Evolutionary conservation across 768 basidiomycete genomes (phyloP).

Genomic region (Lenzites betulinus): DNA sequence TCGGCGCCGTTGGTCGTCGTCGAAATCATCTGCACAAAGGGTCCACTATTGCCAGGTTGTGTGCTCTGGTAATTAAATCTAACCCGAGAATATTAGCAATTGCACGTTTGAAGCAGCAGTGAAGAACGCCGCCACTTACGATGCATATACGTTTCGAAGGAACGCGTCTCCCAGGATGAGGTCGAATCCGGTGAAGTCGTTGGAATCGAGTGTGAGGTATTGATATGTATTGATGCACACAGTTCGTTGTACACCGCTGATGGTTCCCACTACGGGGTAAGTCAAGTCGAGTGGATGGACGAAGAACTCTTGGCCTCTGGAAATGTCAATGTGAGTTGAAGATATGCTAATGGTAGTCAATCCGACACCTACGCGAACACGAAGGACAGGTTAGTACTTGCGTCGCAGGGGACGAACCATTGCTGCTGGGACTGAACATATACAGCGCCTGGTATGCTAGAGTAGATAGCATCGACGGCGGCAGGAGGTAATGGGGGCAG

Average conservation of each 20-base stretch:
- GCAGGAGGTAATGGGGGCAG: neutral
- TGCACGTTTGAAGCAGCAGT: too few relatives aligned
- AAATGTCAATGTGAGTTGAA: neutral
- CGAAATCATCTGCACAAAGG: neutral
- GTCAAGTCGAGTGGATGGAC: neutral
- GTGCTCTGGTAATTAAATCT: neutral
- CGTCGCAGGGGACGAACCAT: neutral
- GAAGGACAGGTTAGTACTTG: neutral
- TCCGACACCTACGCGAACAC: neutral
- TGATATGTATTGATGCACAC: neutral
- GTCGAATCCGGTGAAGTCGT: neutral
- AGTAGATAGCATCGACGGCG: neutral
- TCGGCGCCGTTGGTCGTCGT: neutral
- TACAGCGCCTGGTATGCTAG: neutral
- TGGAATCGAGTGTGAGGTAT: neutral
- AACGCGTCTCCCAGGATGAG: neutral
- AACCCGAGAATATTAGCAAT: neutral
- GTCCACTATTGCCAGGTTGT: neutral
- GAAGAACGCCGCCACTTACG: neutral
- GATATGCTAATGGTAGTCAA: too few relatives aligned
- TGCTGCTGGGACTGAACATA: neutral
- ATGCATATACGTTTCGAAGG: neutral
- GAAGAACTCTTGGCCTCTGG: neutral
- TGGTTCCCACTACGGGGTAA: neutral
- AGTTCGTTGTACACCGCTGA: neutral